A percentile compares a stretch with the other conserved stretches of the same genome.
phyloP scores from a whole-genome alignment of 2,329 filamentous ascomycete species.

The Macrophomina pseudophaseolina region DNA sequence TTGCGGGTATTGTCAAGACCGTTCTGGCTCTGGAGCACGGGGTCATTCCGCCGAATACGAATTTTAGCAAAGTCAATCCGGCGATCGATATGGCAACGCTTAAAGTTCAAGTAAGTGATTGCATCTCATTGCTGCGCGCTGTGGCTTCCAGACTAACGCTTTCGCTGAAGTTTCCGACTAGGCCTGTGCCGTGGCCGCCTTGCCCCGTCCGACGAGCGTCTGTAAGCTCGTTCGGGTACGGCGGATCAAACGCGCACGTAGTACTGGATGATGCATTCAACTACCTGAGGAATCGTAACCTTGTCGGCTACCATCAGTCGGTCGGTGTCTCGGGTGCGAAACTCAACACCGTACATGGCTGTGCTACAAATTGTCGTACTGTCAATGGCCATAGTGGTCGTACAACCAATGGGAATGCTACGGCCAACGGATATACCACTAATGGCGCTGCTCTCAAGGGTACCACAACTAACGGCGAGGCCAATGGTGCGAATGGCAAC shows the following conservation, averaged over 20 bases:
- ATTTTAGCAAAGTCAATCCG: no score
- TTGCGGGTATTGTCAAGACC: slow-evolving; percentile 37
- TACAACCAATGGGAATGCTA: no score
- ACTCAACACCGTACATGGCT: no score
- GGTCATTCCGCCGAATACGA: slow-evolving; percentile 31
- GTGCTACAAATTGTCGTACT: neutral
- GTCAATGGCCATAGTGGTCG: no score
- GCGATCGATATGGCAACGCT: no score
- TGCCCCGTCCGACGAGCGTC: slow-evolving; percentile 27
- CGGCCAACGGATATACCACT: no score
- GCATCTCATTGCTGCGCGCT: no score
- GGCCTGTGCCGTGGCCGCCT: slow-evolving; percentile 26
- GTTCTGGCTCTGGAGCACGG: slow-evolving; percentile 32
- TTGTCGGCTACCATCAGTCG: neutral
- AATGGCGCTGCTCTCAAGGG: no score
- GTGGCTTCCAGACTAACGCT: no score
- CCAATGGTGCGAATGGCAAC: no score
- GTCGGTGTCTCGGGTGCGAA: neutral
- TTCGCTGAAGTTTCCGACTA: slow-evolving; percentile 28
- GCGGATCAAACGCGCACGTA: slow-evolving; percentile 37
- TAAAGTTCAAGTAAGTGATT: no score
- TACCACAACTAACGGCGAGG: no score
- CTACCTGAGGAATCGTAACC: neutral
- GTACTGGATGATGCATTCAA: slow-evolving; percentile 29
- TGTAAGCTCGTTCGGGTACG: slow-evolving; percentile 35